A percentile compares a stretch with the other conserved stretches of the same genome.
phyloP scores from a whole-genome alignment of 2,329 filamentous ascomycete species.

The Tolypocladium tropicale region DNA sequence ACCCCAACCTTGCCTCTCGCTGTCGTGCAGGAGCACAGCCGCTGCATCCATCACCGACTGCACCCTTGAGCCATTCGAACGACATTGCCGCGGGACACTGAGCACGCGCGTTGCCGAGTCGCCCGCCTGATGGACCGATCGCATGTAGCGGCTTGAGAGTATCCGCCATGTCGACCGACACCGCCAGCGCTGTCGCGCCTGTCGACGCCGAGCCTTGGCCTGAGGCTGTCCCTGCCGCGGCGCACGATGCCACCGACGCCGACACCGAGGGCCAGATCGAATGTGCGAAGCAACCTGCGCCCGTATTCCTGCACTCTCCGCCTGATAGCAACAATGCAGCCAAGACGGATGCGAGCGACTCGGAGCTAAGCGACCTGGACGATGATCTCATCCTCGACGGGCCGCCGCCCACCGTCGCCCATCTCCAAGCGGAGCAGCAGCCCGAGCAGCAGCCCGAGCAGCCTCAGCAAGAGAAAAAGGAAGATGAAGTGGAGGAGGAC shows the following conservation, averaged over 20 bases:
- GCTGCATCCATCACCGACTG: background rate
- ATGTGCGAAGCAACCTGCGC: constrained; percentile 23
- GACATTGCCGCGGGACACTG: background rate
- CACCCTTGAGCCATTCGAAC: constrained; percentile 3
- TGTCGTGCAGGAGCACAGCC: background rate
- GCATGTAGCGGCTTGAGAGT: constrained; percentile 25
- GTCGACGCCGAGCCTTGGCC: constrained; percentile 7
- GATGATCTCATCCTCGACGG: constrained; percentile 35
- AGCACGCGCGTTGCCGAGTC: constrained; percentile 3
- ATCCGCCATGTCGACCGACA: constrained; percentile 44
- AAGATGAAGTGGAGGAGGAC: constrained; percentile 44
- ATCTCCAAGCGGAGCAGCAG: constrained; percentile 6
- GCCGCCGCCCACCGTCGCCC: constrained; percentile 12
- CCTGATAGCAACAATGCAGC: constrained; percentile 52
- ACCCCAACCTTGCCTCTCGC: constrained; percentile 1
- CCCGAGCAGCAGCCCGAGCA: constrained; percentile 15
- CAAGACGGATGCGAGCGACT: constrained; percentile 51
- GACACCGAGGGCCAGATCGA: constrained; percentile 17
- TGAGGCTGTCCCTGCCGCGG: constrained; percentile 9
- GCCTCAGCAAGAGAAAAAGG: no score
- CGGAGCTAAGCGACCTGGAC: constrained; percentile 57
- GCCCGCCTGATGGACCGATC: constrained; percentile 22
- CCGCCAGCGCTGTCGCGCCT: constrained; percentile 37
- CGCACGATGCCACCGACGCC: constrained; percentile 16
- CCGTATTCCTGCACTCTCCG: constrained; percentile 48